Evolutionary conservation across 331 rosid species (phyloP).

Genomic region (Acacia pycnantha): DNA sequence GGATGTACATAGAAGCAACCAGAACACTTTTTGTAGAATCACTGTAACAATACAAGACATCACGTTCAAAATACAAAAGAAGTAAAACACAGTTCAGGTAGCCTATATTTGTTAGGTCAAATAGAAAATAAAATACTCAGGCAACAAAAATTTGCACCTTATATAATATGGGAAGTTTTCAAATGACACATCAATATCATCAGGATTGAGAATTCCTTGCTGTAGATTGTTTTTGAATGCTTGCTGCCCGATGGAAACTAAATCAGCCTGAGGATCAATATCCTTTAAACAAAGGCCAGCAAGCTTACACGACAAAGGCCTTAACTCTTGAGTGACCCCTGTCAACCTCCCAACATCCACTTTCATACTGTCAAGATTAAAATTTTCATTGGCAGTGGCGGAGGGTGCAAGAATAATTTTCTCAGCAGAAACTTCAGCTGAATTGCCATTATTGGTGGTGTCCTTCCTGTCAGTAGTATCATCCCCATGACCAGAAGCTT

Average conservation of each 20-base stretch:
- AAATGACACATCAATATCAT: slow-evolving; percentile 70
- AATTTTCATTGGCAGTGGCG: slow-evolving; percentile 48
- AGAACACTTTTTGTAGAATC: slow-evolving; percentile 78
- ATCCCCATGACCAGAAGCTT: slow-evolving; percentile 59
- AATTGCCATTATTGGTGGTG: slow-evolving; percentile 41
- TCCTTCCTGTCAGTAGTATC: slow-evolving; percentile 58
- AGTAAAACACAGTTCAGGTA: slow-evolving; percentile 13
- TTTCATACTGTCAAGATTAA: slow-evolving; percentile 48
- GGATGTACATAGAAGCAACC: slow-evolving; percentile 70
- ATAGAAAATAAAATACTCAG: slow-evolving; percentile 5
- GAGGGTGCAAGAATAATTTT: slow-evolving; percentile 53
- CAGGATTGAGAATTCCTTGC: slow-evolving; percentile 62
- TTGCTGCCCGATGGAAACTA: slow-evolving; percentile 62
- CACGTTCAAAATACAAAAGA: slow-evolving; percentile 22
- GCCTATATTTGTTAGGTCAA: slow-evolving; percentile 1
- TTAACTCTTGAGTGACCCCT: slow-evolving; percentile 46
- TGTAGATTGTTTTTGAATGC: slow-evolving; percentile 70
- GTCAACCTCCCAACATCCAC: slow-evolving; percentile 53
- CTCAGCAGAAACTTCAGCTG: slow-evolving; percentile 48
- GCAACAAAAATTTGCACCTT: slow-evolving; percentile 51
- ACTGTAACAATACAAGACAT: slow-evolving; percentile 52
- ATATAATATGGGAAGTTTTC: slow-evolving; percentile 89
- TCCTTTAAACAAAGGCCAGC: slow-evolving; percentile 45
- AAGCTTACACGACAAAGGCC: slow-evolving; percentile 63
- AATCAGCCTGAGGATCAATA: slow-evolving; percentile 51